Evolutionary conservation across 1,139 yeast species (phyloP).

Genomic region (Yamadazyma oceani): DNA sequence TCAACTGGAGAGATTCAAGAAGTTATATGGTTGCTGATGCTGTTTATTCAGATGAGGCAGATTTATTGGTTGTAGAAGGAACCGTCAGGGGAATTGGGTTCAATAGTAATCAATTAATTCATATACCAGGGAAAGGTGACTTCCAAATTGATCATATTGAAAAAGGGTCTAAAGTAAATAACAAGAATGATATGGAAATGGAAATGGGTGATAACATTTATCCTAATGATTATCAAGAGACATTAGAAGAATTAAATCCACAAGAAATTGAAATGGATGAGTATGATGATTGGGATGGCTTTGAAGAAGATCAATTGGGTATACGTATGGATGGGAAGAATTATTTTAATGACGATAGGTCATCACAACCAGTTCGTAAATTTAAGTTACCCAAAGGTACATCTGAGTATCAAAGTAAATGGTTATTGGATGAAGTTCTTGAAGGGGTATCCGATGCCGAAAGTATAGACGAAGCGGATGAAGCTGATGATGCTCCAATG

Average conservation of each 20-base stretch:
- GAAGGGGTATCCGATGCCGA: conserved; percentile 54
- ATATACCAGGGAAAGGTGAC: conserved; percentile 89
- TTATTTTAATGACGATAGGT: conserved; percentile 48
- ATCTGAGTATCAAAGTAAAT: conserved; percentile 90
- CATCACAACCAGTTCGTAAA: conserved; percentile 29
- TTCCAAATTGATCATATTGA: conserved; percentile 74
- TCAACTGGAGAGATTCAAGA: conserved; percentile 89
- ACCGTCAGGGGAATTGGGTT: conserved; percentile 85
- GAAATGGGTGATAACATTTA: conserved; percentile 30
- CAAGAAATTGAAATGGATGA: conserved; percentile 53
- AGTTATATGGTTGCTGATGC: conserved; percentile 83
- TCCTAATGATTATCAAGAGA: conserved; percentile 61
- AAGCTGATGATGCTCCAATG: conserved; percentile 22
- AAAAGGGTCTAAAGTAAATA: conserved; percentile 27
- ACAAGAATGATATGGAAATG: conserved; percentile 26
- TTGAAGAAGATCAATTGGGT: conserved; percentile 50
- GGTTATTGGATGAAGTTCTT: conserved; percentile 69
- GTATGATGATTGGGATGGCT: conserved; percentile 39
- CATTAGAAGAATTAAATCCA: conserved; percentile 66
- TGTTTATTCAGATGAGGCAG: conserved; percentile 25
- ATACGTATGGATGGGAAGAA: conserved; percentile 73
- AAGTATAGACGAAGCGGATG: conserved; percentile 39
- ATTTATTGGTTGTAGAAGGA: conserved; percentile 65
- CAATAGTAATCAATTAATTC: conserved; percentile 72
- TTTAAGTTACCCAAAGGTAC: conserved; percentile 78